Percentiles rank a stretch among this genome's conserved stretches.
These are phyloP conservation scores for Porodaedalea pini DNA, from an alignment of 1,284 basidiomycete genomes.

Conservation along the genomic window DNA sequence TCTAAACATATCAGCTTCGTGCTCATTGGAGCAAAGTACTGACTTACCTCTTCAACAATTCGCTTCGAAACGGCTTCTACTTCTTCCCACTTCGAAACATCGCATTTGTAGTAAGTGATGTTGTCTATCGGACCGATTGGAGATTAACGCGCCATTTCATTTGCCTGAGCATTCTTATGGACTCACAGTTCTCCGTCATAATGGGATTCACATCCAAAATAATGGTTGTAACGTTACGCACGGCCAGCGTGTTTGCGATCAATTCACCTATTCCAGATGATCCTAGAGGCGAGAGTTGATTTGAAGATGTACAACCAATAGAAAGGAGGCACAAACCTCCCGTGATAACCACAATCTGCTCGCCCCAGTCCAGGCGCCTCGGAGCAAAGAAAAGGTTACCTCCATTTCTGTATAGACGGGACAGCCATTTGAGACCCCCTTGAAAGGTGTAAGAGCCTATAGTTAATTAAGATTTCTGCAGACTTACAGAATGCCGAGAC, in stretches of 20 bases:
- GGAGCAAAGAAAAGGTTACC: conserved; percentile 59
- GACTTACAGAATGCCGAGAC: conserved; percentile 66
- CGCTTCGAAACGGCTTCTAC: conserved; percentile 69
- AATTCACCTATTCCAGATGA: conserved; percentile 86
- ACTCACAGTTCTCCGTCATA: conserved; percentile 69
- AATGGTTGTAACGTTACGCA: conserved; percentile 77
- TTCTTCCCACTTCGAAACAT: conserved; percentile 83
- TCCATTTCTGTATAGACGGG: conserved; percentile 70
- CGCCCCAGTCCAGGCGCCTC: conserved; percentile 68
- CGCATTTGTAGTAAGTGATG: conserved; percentile 80
- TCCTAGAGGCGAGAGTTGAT: conserved; percentile 43
- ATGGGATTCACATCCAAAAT: conserved; percentile 82
- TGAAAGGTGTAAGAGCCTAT: conserved; percentile 8
- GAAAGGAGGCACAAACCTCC: conserved; percentile 60
- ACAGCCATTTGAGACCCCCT: conserved; percentile 72
- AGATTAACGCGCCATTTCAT: not conserved
- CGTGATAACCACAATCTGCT: conserved; percentile 85
- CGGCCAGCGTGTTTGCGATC: conserved; percentile 79
- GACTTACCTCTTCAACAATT: conserved; percentile 60
- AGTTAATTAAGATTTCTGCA: conserved; percentile 1
- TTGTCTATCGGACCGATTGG: conserved; percentile 48
- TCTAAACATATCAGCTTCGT: conserved; percentile 40
- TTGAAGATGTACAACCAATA: not conserved
- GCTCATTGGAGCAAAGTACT: not conserved
- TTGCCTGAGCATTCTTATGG: not conserved